Conservation (phyloP, 1,284 basidiomycete species). For the Austroboletus niveus region DNA sequence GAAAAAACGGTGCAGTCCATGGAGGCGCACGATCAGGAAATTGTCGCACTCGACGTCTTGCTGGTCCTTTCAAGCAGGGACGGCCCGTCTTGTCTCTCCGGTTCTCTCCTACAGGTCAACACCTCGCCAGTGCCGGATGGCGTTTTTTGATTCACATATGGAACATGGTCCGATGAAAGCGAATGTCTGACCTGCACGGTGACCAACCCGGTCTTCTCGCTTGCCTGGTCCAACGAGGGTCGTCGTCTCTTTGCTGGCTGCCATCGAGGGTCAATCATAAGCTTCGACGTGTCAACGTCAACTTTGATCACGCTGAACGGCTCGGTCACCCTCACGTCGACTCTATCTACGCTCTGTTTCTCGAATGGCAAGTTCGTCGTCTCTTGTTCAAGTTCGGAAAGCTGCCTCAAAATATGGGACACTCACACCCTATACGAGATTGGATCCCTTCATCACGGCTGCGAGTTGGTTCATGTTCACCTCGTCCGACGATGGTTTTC, state of each 20-base stretch:
- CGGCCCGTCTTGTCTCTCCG: constrained; percentile 9
- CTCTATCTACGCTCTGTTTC: constrained; percentile 8
- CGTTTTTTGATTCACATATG: constrained; percentile 12
- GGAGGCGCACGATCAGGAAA: too few relatives aligned
- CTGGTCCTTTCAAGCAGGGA: constrained; percentile 15
- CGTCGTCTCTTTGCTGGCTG: constrained; percentile 16
- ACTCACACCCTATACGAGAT: constrained; percentile 3
- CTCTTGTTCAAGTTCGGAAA: constrained; percentile 19
- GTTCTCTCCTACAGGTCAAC: constrained; percentile 20
- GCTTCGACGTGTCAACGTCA: constrained; percentile 11
- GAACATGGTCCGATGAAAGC: background rate
- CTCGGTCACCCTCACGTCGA: constrained; percentile 11
- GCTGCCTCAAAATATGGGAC: constrained; percentile 19
- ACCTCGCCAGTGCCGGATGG: constrained; percentile 14
- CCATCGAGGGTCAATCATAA: constrained; percentile 9
- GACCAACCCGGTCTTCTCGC: constrained; percentile 9
- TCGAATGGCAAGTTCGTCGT: constrained; percentile 23
- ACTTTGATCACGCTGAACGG: background rate
- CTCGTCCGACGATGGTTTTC: constrained; percentile 14
- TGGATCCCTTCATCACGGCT: constrained; percentile 5
- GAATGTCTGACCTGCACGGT: background rate
- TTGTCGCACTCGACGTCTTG: background rate
- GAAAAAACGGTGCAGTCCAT: too few relatives aligned
- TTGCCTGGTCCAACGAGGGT: constrained; percentile 22
- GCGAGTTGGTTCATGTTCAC: constrained; percentile 12